A percentile compares a stretch with the other conserved stretches of the same genome.
phyloP scores from a whole-genome alignment of 208 protist species.

The Acanthamoeba lenticulata region DNA sequence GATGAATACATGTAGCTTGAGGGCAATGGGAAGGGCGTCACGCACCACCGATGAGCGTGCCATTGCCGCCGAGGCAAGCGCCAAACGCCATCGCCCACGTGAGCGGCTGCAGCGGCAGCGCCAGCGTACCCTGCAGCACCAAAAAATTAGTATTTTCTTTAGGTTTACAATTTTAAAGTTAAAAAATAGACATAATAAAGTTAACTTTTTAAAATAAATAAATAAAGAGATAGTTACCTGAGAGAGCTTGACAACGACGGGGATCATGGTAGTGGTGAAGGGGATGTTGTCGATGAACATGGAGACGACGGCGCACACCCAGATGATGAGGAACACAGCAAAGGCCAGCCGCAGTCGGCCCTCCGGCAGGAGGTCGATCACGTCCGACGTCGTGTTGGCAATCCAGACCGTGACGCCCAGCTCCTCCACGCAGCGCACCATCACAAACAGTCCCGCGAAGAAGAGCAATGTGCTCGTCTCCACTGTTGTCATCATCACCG shows the following conservation, averaged over 20 bases:
- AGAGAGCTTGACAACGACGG: slow-evolving; percentile 74
- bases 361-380: slow-evolving; percentile 60
- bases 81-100: slow-evolving; percentile 84
- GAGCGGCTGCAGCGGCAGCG: slow-evolving; percentile 80
- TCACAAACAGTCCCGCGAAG: slow-evolving; percentile 81
- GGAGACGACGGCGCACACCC: slow-evolving; percentile 75
- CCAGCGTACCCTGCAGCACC: slow-evolving; percentile 68
- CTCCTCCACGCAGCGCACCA: slow-evolving; percentile 73
- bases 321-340: slow-evolving; percentile 79
- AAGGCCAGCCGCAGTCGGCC: slow-evolving; percentile 8
- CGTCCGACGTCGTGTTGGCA: slow-evolving; percentile 48
- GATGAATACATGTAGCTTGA: neutral
- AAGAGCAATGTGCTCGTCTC: slow-evolving; percentile 83
- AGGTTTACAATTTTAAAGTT: no score
- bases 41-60: slow-evolving; percentile 83
- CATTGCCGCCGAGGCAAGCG: slow-evolving; percentile 84
- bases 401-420: slow-evolving; percentile 72
- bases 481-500: slow-evolving; percentile 72
- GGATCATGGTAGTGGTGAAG: slow-evolving; percentile 67
- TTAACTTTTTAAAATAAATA: no score
- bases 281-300: slow-evolving; percentile 73
- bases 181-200: no score
- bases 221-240: no score
- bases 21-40: no score
- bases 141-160: no score